Evolutionary conservation across 2,329 filamentous ascomycete genomes (phyloP).

Genomic region (Alternaria alternata): DNA sequence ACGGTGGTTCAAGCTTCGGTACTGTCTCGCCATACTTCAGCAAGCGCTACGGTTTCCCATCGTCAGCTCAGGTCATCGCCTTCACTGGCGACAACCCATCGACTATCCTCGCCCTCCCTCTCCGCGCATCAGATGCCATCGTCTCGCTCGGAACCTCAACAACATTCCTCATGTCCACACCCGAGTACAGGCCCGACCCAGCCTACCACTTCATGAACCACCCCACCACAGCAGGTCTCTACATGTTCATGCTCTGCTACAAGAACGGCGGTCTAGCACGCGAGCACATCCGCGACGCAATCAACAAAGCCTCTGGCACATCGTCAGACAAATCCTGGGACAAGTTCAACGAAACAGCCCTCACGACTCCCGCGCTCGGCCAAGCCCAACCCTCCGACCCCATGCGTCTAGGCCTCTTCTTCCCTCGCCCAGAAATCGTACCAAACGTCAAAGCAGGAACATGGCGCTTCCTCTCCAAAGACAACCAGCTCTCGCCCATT

Average conservation of each 20-base stretch:
- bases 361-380: constrained; percentile 74
- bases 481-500: constrained; percentile 55
- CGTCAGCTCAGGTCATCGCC: constrained; percentile 78
- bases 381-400: constrained; percentile 60
- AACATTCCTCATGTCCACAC: constrained; percentile 96
- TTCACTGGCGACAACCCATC: constrained; percentile 97
- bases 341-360: constrained; percentile 77
- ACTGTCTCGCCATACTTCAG: constrained; percentile 80
- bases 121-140: constrained; percentile 89
- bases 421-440: constrained; percentile 93
- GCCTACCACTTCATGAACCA: constrained; percentile 99
- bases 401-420: constrained; percentile 93
- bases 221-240: constrained; percentile 85
- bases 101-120: constrained; percentile 89
- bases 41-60: constrained; percentile 76
- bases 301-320: constrained; percentile 63
- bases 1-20: constrained; percentile 83
- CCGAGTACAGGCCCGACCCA: constrained; percentile 87
- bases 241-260: constrained; percentile 99
- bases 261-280: constrained; percentile 96
- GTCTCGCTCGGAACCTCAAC: constrained; percentile 94
- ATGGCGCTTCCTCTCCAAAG: constrained; percentile 77
- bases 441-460: constrained; percentile 87
- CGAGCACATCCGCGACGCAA: constrained; percentile 83
- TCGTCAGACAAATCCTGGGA: constrained; percentile 70